These are phyloP conservation scores for Globisporangium viniferum DNA, from an alignment of 352 stramenopile genomes.

Conservation along the genomic window DNA sequence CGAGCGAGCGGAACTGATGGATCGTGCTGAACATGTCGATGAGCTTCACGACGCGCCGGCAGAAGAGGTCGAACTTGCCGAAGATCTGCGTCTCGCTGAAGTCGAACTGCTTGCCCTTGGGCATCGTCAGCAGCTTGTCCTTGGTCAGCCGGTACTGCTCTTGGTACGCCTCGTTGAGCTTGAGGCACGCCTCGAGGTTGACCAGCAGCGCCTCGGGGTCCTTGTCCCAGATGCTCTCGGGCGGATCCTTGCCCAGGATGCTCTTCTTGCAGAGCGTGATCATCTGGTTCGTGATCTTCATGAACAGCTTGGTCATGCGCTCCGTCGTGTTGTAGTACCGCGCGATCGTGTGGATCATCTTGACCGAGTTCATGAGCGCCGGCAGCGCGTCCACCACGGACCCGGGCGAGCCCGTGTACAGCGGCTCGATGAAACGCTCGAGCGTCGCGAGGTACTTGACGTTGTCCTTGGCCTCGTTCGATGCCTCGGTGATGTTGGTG, in stretches of 20 bases:
- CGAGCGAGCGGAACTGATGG: constrained; percentile 88
- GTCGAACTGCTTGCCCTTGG: constrained; percentile 90
- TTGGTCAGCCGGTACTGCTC: constrained; percentile 88
- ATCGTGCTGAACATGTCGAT: constrained; percentile 93
- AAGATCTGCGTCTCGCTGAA: constrained; percentile 91
- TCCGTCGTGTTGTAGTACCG: constrained; percentile 90
- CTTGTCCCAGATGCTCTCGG: constrained; percentile 75
- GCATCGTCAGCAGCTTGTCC: constrained; percentile 86
- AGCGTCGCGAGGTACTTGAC: constrained; percentile 84
- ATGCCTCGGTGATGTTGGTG: constrained; percentile 81
- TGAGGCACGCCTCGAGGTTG: constrained; percentile 74
- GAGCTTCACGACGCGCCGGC: constrained; percentile 83
- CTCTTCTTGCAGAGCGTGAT: constrained; percentile 76
- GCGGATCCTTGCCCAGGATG: constrained; percentile 51
- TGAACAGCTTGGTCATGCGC: constrained; percentile 89
- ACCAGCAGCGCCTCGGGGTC: constrained; percentile 61
- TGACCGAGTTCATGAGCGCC: constrained; percentile 87
- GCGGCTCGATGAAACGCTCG: constrained; percentile 83
- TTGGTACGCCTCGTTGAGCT: constrained; percentile 90
- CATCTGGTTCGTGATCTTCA: constrained; percentile 92
- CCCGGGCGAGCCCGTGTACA: constrained; percentile 59
- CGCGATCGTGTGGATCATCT: constrained; percentile 90
- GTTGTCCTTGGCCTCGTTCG: constrained; percentile 85
- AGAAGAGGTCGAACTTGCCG: constrained; percentile 91
- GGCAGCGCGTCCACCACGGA: constrained; percentile 74